These are phyloP conservation scores for Stropharia rugosoannulata DNA, from an alignment of 768 basidiomycete species.

Conservation along the genomic window DNA sequence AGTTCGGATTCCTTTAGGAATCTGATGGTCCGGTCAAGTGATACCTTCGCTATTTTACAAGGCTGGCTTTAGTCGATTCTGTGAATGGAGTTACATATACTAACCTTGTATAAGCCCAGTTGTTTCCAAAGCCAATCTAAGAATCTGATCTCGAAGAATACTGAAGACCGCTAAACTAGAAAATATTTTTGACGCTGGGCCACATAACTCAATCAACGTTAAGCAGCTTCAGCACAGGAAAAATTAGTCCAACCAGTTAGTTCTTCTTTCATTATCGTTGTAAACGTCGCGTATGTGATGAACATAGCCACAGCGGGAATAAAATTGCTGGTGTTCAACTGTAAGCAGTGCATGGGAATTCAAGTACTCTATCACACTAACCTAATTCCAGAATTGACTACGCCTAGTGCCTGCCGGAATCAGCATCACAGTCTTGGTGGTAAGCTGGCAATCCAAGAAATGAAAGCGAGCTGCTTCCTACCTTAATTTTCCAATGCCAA, in stretches of 20 bases:
- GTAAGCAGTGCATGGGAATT: too few relatives aligned
- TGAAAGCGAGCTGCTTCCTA: neutral
- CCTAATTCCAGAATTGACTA: neutral
- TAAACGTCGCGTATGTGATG: constrained; percentile 60
- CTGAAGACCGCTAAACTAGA: constrained; percentile 64
- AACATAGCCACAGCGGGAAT: constrained; percentile 63
- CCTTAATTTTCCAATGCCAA: neutral
- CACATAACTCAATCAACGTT: neutral
- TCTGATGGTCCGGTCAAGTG: constrained; percentile 53
- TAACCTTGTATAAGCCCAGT: constrained; percentile 36
- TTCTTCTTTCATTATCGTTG: constrained; percentile 39
- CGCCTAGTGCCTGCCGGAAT: neutral
- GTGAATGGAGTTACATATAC: neutral
- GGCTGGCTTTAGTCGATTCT: neutral
- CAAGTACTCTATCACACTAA: too few relatives aligned
- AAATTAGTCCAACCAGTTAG: constrained; percentile 26
- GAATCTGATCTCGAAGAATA: constrained; percentile 52
- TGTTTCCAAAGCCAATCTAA: constrained; percentile 31
- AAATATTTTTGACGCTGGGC: constrained; percentile 43
- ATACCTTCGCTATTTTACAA: constrained; percentile 39
- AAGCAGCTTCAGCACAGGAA: neutral
- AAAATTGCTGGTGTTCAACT: neutral
- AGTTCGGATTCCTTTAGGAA: constrained; percentile 49
- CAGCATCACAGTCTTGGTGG: too few relatives aligned
- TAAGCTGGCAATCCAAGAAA: neutral